Conservation (phyloP, 1,284 basidiomycete genomes). For the Exobasidium rhododendri region DNA sequence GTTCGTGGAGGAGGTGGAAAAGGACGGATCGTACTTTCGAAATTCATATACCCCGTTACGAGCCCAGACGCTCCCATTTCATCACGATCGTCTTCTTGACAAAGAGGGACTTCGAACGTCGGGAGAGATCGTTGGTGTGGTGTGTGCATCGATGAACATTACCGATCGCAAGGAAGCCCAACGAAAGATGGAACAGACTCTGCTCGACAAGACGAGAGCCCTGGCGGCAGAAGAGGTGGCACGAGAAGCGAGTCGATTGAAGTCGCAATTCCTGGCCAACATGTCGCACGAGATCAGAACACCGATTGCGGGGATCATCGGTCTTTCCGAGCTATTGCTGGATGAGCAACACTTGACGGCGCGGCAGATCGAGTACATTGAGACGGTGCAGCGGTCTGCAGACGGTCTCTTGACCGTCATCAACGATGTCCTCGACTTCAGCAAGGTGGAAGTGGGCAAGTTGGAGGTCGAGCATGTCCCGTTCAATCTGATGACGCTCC, state of each 20-base stretch:
- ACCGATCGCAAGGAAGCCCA: slow-evolving; percentile 53
- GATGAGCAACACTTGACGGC: slow-evolving; percentile 47
- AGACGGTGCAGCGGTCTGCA: slow-evolving; percentile 57
- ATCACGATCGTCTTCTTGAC: no score
- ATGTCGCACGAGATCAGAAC: slow-evolving; percentile 58
- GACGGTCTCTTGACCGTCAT: slow-evolving; percentile 58
- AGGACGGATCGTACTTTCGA: slow-evolving; percentile 47
- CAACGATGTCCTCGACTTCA: slow-evolving; percentile 58
- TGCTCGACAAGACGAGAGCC: slow-evolving; percentile 50
- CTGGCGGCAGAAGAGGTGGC: slow-evolving; percentile 54
- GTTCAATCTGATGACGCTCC: slow-evolving; percentile 54
- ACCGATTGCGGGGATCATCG: slow-evolving; percentile 56
- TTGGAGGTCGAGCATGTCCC: slow-evolving; percentile 56
- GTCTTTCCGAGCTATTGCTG: slow-evolving; percentile 52
- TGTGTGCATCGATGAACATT: slow-evolving; percentile 55
- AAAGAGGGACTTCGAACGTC: no score
- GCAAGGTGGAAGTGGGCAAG: slow-evolving; percentile 56
- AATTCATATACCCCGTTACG: slow-evolving; percentile 45
- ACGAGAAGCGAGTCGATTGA: slow-evolving; percentile 60
- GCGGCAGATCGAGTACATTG: slow-evolving; percentile 57
- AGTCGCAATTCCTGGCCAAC: slow-evolving; percentile 56
- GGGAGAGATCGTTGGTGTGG: slow-evolving; percentile 50
- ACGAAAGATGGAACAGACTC: slow-evolving; percentile 43
- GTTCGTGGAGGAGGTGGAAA: slow-evolving; percentile 46
- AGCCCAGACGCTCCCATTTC: slow-evolving; percentile 26